phyloP scores from a whole-genome alignment of 2,329 filamentous ascomycete genomes.

The Pseudogymnoascus sp. region DNA sequence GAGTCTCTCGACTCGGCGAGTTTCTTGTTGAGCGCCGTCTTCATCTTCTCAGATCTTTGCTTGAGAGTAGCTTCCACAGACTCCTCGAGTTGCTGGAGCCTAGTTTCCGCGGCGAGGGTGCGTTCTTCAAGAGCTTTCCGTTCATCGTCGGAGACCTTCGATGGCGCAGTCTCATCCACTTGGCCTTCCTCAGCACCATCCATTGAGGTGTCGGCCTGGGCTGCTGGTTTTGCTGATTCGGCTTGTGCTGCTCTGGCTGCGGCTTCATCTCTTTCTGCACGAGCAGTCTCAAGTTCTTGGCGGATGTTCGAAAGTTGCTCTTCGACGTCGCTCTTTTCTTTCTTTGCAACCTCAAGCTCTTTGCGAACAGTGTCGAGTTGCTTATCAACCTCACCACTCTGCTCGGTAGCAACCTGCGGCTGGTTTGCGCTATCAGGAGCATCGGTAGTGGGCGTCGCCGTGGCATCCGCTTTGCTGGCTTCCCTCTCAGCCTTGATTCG shows the following conservation, averaged over 20 bases:
- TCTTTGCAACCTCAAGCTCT: constrained; percentile 56
- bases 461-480: constrained; percentile 30
- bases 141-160: constrained; percentile 46
- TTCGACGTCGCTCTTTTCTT: constrained; percentile 63
- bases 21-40: constrained; percentile 58
- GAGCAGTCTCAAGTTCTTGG: constrained; percentile 41
- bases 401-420: constrained; percentile 33
- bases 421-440: constrained; percentile 12
- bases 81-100: constrained; percentile 52
- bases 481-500: constrained; percentile 46
- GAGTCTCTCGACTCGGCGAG: constrained; percentile 46
- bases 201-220: constrained; percentile 17
- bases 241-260: constrained; percentile 30
- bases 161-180: constrained; percentile 34
- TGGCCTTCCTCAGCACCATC: constrained; percentile 50
- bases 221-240: constrained; percentile 18
- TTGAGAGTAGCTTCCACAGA: constrained; percentile 54
- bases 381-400: constrained; percentile 40
- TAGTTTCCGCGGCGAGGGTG: constrained; percentile 51
- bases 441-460: not conserved
- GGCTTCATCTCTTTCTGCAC: constrained; percentile 38
- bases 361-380: constrained; percentile 43
- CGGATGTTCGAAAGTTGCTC: constrained; percentile 40
- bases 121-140: constrained; percentile 54
- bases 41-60: constrained; percentile 61